These are phyloP conservation scores for Irpex sp. DNA, from an alignment of 1,284 basidiomycete genomes.

Conservation along the genomic window DNA sequence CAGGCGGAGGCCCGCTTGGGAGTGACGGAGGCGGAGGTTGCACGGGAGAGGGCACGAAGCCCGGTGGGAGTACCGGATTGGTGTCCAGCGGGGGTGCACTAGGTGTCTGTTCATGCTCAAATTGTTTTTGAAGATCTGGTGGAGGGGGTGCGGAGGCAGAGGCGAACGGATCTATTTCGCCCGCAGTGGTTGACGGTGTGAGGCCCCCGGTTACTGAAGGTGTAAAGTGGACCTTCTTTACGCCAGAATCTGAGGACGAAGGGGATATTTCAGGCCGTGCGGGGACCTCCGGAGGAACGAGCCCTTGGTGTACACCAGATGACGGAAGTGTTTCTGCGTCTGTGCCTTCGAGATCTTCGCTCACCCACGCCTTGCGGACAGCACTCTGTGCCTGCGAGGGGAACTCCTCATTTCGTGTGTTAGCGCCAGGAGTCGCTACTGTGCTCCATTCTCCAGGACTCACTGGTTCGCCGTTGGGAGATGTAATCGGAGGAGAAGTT, in stretches of 20 bases:
- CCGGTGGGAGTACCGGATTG: background rate
- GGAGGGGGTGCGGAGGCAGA: background rate
- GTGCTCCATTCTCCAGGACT: conserved; percentile 63
- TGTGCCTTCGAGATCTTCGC: conserved; percentile 24
- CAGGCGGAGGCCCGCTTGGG: conserved; percentile 8
- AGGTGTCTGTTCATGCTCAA: background rate
- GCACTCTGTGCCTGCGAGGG: background rate
- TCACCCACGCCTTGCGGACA: conserved; percentile 15
- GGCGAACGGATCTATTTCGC: conserved; percentile 11
- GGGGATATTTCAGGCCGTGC: conserved; percentile 1
- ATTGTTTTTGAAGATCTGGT: background rate
- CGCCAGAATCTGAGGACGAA: conserved; percentile 18
- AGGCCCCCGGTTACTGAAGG: conserved; percentile 38
- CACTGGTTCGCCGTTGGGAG: conserved; percentile 16
- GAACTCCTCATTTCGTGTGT: background rate
- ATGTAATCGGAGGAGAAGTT: background rate
- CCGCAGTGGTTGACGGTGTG: conserved; percentile 18
- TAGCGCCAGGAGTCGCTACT: conserved; percentile 54
- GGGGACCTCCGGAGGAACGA: background rate
- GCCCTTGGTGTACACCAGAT: background rate
- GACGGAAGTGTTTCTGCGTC: conserved; percentile 7
- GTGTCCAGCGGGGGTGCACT: background rate
- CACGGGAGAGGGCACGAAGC: conserved; percentile 14
- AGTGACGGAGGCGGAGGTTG: conserved; percentile 11
- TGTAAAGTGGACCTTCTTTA: conserved; percentile 45